Evolutionary conservation across 768 basidiomycete genomes (phyloP), one percentile per base, ranked within the genome.

Genomic region (Pisolithus tinctorius): DNA sequence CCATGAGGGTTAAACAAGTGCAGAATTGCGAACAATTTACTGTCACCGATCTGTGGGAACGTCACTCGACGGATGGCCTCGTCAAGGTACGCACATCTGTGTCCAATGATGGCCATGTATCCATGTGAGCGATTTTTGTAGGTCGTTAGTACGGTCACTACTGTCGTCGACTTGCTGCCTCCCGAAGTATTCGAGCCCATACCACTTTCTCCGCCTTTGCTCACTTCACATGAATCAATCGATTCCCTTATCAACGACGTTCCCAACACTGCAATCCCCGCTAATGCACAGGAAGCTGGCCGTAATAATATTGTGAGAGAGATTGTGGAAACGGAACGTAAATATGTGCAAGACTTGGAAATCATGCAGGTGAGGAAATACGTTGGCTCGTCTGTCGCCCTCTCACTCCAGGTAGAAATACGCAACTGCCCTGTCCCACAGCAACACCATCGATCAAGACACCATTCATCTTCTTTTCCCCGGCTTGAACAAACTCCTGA

Each of bases 391-490:
- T 45, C 20, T 37, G 5, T 40, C 25, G 43, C 49, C 53, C 7
- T 23, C 57, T 64, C 52, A 57, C 61, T 41, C 53, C 46, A 53
- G 10, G 37, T 63, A 96, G 93, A 86, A 88, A 81, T 98, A 97
- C 63, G 82, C 94, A 16, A 85, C 79, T 44, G 85, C 87, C 14
- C 72, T 97, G 52, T 77, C 91, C 6, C 84, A 88, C 67, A 81
- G 81, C 61, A 86, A 89, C 60, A 76, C 89, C 49, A 86, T 98
- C 58, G 87, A 93, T 67, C 89, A 91, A 59, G 96, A 98, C 65
- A 94, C 92, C 40, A 92, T 95, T 49, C 95, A 97, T 70, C 79
- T 87, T 51, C 85, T 99, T 52, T 99, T 99, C 72, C 91, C 93
- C 4, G 90, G 90, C 68, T 78, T 98, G 56, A 89, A 92, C 76